Evolutionary conservation across 2,329 filamentous ascomycete species (phyloP).

Genomic region (Clonostachys sp.): DNA sequence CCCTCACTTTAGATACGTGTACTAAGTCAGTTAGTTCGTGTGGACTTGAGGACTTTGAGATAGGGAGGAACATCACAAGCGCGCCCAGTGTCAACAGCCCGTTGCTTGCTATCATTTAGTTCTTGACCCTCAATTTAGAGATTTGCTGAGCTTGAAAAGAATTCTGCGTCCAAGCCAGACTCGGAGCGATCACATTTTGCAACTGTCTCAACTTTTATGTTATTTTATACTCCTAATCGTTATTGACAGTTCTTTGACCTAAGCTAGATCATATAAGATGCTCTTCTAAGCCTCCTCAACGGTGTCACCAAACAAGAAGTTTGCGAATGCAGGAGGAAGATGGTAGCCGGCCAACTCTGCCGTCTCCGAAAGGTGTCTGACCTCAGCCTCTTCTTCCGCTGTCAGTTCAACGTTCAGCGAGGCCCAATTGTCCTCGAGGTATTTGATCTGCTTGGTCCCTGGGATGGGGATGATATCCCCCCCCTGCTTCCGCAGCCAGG

Average conservation of each 20-base stretch:
- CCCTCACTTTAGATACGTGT: slow-evolving; percentile 8
- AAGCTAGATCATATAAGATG: no score
- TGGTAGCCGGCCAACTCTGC: slow-evolving; percentile 4
- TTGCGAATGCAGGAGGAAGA: neutral
- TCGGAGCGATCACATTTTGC: no score
- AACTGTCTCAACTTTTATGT: no score
- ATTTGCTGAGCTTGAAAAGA: no score
- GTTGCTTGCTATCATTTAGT: no score
- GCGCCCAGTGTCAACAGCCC: no score
- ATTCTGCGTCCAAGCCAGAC: no score
- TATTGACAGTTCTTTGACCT: no score
- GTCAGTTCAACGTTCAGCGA: slow-evolving; percentile 17
- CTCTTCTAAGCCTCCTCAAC: neutral
- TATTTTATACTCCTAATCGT: no score
- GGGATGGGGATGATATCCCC: slow-evolving; percentile 53
- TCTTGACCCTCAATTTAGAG: no score
- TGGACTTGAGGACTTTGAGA: no score
- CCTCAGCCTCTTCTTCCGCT: slow-evolving; percentile 18
- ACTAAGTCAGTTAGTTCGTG: neutral
- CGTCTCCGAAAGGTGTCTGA: slow-evolving; percentile 10
- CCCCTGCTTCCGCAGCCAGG: slow-evolving; percentile 56
- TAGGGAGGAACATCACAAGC: no score
- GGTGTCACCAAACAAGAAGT: neutral
- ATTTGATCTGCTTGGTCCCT: slow-evolving; percentile 34
- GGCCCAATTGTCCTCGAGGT: slow-evolving; percentile 33